Evolutionary conservation across 2,329 filamentous ascomycete species (phyloP).

Genomic region (Colletotrichum somersetense): DNA sequence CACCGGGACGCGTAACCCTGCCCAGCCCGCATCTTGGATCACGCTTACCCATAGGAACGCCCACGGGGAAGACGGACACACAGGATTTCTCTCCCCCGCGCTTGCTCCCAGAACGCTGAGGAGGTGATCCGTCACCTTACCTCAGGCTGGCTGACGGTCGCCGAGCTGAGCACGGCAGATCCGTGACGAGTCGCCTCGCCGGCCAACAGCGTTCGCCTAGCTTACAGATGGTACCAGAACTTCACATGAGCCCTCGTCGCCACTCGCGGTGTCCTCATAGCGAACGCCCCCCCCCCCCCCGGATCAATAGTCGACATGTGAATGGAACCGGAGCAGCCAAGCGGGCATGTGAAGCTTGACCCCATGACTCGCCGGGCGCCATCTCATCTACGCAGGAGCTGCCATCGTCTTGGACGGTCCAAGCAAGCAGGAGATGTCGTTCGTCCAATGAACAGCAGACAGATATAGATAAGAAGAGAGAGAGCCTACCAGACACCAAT

Average conservation of each 20-base stretch:
- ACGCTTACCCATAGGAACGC: neutral
- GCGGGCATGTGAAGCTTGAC: slow-evolving; percentile 12
- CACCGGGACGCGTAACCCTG: neutral
- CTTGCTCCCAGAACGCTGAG: neutral
- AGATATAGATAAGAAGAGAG: neutral
- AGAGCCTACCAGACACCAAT: slow-evolving; percentile 15
- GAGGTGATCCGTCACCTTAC: neutral
- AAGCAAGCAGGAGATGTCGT: slow-evolving; percentile 18
- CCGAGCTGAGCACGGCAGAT: neutral
- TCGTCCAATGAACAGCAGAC: slow-evolving; percentile 27
- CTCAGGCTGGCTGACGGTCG: neutral
- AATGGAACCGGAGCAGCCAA: neutral
- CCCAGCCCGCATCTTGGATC: too few relatives aligned
- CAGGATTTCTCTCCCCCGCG: neutral
- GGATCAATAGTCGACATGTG: neutral
- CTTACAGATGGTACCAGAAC: neutral
- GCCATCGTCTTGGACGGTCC: slow-evolving; percentile 10
- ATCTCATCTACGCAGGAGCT: slow-evolving; percentile 20
- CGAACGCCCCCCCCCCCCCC: too few relatives aligned
- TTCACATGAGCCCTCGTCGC: neutral
- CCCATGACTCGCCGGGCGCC: slow-evolving; percentile 23
- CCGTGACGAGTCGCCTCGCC: neutral
- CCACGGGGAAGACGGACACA: neutral
- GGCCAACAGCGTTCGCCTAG: too few relatives aligned
- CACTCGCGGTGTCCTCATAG: neutral